These are phyloP conservation scores for Cryptococcus sp. DNA, from an alignment of 1,284 basidiomycete genomes.

Conservation along the genomic window DNA sequence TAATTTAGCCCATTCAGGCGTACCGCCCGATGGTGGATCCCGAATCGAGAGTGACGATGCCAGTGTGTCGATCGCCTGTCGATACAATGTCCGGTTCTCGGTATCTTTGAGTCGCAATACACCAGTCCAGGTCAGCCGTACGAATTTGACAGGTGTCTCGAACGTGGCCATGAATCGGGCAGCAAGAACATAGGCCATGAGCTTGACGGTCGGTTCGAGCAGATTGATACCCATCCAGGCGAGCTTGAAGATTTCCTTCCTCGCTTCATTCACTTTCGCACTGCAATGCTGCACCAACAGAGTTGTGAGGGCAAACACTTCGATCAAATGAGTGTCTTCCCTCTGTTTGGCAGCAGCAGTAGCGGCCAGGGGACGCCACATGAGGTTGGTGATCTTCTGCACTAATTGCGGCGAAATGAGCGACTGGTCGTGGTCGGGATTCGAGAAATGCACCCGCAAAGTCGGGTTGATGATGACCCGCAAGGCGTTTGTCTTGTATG, in stretches of 20 bases:
- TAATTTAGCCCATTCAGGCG: constrained; percentile 83
- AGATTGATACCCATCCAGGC: constrained; percentile 84
- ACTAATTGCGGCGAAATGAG: constrained; percentile 40
- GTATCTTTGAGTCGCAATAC: constrained; percentile 80
- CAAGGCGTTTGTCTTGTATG: constrained; percentile 83
- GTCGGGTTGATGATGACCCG: constrained; percentile 88
- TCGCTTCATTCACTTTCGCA: constrained; percentile 71
- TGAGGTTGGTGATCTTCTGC: constrained; percentile 40
- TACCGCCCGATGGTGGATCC: constrained; percentile 60
- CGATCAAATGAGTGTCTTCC: constrained; percentile 70
- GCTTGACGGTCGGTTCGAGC: constrained; percentile 76
- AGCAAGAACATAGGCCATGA: constrained; percentile 88
- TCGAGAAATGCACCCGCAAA: constrained; percentile 71
- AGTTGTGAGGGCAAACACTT: constrained; percentile 87
- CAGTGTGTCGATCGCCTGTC: constrained; percentile 88
- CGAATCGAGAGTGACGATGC: constrained; percentile 74
- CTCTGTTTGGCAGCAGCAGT: constrained; percentile 37
- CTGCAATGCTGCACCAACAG: constrained; percentile 84
- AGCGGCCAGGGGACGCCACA: constrained; percentile 48
- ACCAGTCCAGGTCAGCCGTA: constrained; percentile 90
- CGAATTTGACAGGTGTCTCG: constrained; percentile 90
- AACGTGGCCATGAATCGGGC: constrained; percentile 93
- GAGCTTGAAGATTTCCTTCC: constrained; percentile 94
- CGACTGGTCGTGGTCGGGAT: constrained; percentile 46
- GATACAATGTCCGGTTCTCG: constrained; percentile 73